Base-by-base conservation (phyloP, 139 green algal species). In the Coelastrella sp. region DNA sequence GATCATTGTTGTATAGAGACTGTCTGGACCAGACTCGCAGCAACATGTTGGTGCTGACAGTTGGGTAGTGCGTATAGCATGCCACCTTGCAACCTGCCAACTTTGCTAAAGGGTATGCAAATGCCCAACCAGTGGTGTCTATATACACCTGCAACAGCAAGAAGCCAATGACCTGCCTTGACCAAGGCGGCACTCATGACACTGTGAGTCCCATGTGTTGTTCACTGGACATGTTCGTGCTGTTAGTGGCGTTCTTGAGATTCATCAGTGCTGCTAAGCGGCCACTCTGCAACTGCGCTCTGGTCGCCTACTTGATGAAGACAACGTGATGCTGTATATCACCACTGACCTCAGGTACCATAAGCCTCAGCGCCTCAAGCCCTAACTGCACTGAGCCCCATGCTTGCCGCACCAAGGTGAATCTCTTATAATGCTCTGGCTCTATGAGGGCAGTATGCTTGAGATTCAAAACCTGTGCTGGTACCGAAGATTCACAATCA, bases 61-160 rank as follows among this genome's bases (percentile, higher is more conserved):
- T 98, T 8, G 97, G 97, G 89, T 99, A 99, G 92, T 99, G 97
- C 50, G 96, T 93, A 85, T 99, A 99, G 9, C 85, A 89, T 13
- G 85, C 94, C 32, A 99, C 94, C 0, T 67, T 40, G 3, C 85
- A 84, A 11, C 97, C 95, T 19, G 92, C 88, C 17, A 92, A 78
- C 17, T 89, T 57, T 3, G 90, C 92, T 32, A 98, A 69, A 0
- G 97, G 97, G 85, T 98, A 99, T 1, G 89, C 88, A 85, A 98
- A 98, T 0, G 96, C 95, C 93, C 96, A 98, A 13, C 97, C 97
- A 1, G 91, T 95, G 19, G 97, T 99, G 90, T 99, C 97, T 2
- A 99, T 85, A 48, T 93, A 98, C 62, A 97, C 85, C 88, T 94
- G 69, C 69, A 60, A 60, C 45, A 43, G 41, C 69, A 79, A n/a